Percentiles rank a stretch among this genome's conserved stretches.
Evolutionary conservation across 768 basidiomycete genomes (phyloP).

Genomic region (Hericium coralloides): DNA sequence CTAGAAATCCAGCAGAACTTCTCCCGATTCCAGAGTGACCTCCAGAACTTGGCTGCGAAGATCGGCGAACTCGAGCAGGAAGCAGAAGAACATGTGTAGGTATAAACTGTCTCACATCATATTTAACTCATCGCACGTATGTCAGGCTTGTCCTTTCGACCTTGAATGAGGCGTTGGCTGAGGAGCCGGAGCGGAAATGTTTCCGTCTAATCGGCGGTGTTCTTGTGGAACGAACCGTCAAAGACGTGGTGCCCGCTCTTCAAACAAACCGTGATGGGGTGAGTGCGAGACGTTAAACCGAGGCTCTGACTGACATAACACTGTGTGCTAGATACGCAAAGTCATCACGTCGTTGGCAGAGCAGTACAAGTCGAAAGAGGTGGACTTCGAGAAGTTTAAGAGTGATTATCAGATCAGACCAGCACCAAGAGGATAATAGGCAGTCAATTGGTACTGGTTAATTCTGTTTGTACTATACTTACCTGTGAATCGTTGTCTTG

Average conservation of each 20-base stretch:
- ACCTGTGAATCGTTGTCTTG: no score
- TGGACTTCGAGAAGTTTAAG: constrained; percentile 75
- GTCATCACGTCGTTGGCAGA: constrained; percentile 70
- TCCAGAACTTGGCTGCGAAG: constrained; percentile 87
- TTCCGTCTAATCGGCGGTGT: constrained; percentile 95
- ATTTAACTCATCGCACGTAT: not conserved
- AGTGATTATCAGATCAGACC: constrained; percentile 69
- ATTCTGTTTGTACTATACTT: no score
- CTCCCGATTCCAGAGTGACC: constrained; percentile 74
- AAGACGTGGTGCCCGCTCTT: constrained; percentile 86
- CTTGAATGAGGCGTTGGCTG: constrained; percentile 69
- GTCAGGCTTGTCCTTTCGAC: constrained; percentile 81
- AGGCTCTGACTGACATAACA: constrained; percentile 7
- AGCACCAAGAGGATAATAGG: constrained; percentile 15
- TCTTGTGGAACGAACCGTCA: constrained; percentile 91
- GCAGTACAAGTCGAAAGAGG: constrained; percentile 85
- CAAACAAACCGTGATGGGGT: constrained; percentile 88
- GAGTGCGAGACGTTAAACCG: constrained; percentile 20
- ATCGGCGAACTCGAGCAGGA: constrained; percentile 96
- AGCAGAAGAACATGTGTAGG: constrained; percentile 89
- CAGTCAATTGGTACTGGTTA: no score
- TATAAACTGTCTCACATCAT: constrained; percentile 10
- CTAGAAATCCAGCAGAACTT: constrained; percentile 83
- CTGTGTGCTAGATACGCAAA: constrained; percentile 58
- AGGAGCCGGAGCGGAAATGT: constrained; percentile 88